Percentiles rank a stretch among this genome's conserved stretches.
Evolutionary conservation across 805 yeast species (phyloP).

Genomic region (Millerozyma miso): DNA sequence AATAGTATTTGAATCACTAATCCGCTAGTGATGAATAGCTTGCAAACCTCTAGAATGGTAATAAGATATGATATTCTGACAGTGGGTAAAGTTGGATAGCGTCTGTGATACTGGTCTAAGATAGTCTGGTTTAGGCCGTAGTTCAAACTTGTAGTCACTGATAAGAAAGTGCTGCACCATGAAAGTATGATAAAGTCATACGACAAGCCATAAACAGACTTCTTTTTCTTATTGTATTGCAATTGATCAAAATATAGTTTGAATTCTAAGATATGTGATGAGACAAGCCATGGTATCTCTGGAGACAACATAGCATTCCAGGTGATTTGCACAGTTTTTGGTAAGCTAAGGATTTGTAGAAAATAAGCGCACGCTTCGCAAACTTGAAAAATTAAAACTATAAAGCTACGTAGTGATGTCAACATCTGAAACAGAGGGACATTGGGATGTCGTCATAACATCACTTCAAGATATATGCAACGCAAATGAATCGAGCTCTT

Average conservation of each 20-base stretch:
- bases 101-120: slow-evolving; percentile 8
- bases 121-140: slow-evolving; percentile 7
- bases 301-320: background rate
- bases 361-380: background rate
- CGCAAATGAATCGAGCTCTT: slow-evolving; percentile 50
- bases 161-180: slow-evolving; percentile 4
- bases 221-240: slow-evolving; percentile 10
- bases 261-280: slow-evolving; percentile 5
- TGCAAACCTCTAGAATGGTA: slow-evolving; percentile 13
- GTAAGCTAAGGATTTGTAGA: too few species aligned
- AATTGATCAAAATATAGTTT: slow-evolving; percentile 8
- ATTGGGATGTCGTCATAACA: slow-evolving; percentile 66
- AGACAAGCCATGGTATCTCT: background rate
- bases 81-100: slow-evolving; percentile 32
- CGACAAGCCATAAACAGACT: slow-evolving; percentile 17
- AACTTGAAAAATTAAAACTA: background rate
- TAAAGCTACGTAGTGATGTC: slow-evolving; percentile 2
- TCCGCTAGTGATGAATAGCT: slow-evolving; percentile 9
- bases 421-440: slow-evolving; percentile 43
- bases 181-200: slow-evolving; percentile 11
- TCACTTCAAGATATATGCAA: slow-evolving; percentile 67
- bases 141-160: slow-evolving; percentile 6
- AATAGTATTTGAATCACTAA: slow-evolving; percentile 21
- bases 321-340: too few species aligned
- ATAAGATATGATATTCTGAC: slow-evolving; percentile 15